These are phyloP conservation scores for Rhytidhysteron rufulum DNA, from an alignment of 2,329 filamentous ascomycete species.

Conservation along the genomic window DNA sequence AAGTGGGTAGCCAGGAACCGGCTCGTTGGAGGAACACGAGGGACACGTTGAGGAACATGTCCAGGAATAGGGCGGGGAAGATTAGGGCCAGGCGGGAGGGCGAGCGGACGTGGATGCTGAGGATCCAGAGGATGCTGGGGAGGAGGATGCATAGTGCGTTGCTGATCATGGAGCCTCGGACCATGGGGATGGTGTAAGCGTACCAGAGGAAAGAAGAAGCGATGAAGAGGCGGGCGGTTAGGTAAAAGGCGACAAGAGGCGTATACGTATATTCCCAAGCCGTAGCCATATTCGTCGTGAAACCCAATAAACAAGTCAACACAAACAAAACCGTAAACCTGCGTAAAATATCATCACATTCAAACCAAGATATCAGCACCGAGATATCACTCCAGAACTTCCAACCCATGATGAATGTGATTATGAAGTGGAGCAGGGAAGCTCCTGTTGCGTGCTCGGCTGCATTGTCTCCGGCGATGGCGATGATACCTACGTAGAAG, in stretches of 20 bases:
- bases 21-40: conserved; percentile 38
- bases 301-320: conserved; percentile 58
- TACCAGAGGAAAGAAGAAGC: conserved; percentile 48
- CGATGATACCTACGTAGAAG: conserved; percentile 62
- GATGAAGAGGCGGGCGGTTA: conserved; percentile 53
- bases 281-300: conserved; percentile 60
- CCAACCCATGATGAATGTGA: conserved; percentile 61
- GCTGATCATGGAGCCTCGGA: conserved; percentile 53
- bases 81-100: conserved; percentile 55
- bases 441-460: conserved; percentile 53
- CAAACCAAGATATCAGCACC: conserved; percentile 58
- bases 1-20: conserved; percentile 12
- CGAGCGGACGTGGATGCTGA: conserved; percentile 54
- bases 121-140: conserved; percentile 57
- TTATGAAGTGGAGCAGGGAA: conserved; percentile 56
- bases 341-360: conserved; percentile 58
- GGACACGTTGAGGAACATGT: conserved; percentile 48
- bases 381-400: conserved; percentile 62
- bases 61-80: conserved; percentile 53
- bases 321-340: conserved; percentile 58
- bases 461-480: conserved; percentile 59
- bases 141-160: conserved; percentile 45
- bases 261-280: conserved; percentile 53
- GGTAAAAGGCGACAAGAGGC: conserved; percentile 58
- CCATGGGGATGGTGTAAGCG: conserved; percentile 53